These are phyloP conservation scores for Dentipellis fragilis DNA, from an alignment of 768 basidiomycete genomes.

Conservation along the genomic window DNA sequence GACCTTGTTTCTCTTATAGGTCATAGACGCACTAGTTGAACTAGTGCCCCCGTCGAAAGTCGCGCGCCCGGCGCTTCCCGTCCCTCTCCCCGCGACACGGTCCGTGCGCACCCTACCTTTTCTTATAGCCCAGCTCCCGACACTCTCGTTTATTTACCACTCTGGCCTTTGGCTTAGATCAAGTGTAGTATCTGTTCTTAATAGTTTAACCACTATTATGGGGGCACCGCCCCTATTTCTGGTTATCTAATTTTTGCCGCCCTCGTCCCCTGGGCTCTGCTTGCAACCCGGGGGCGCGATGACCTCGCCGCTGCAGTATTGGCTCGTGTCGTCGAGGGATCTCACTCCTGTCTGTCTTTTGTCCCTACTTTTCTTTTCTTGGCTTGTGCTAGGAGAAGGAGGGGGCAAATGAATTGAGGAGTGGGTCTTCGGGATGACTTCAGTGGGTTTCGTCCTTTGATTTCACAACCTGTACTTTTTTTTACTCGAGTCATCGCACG, in stretches of 20 bases:
- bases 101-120: background rate
- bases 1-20: too few relatives aligned
- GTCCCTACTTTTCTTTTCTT: too few relatives aligned
- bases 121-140: background rate
- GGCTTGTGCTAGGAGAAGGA: too few relatives aligned
- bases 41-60: too few relatives aligned
- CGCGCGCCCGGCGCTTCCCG: too few relatives aligned
- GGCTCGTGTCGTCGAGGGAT: constrained; percentile 12
- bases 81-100: constrained; percentile 7
- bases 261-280: constrained; percentile 13
- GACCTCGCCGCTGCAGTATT: constrained; percentile 15
- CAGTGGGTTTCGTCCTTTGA: too few relatives aligned
- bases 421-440: too few relatives aligned
- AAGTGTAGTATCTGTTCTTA: constrained; percentile 98
- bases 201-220: constrained; percentile 51
- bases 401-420: too few relatives aligned
- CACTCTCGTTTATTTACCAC: constrained; percentile 43
- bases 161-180: constrained; percentile 96
- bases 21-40: too few relatives aligned
- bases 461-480: too few relatives aligned
- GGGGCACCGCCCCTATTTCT: constrained; percentile 23
- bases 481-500: too few relatives aligned
- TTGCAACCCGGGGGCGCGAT: constrained; percentile 13
- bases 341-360: too few relatives aligned
- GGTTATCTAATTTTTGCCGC: constrained; percentile 25